Evolutionary conservation across 2,329 filamentous ascomycete species (phyloP).

Genomic region (Claviceps africana): DNA sequence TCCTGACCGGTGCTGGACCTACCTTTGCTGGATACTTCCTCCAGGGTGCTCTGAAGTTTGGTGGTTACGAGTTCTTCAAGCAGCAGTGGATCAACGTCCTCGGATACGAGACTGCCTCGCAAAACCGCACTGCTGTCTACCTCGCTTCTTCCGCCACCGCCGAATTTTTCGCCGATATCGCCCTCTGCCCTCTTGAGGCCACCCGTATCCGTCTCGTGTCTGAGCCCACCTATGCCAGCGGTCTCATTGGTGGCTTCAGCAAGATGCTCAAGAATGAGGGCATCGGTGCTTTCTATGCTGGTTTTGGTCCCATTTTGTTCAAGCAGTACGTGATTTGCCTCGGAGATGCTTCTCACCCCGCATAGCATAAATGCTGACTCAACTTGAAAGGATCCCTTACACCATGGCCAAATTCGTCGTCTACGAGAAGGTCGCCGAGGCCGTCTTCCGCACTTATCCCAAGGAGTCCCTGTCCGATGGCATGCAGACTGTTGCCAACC

Average conservation of each 20-base stretch:
- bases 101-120: constrained; percentile 61
- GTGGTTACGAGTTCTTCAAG: constrained; percentile 95
- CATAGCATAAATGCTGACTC: background rate
- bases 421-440: constrained; percentile 75
- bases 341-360: background rate
- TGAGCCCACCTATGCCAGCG: constrained; percentile 70
- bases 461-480: constrained; percentile 54
- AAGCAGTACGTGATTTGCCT: constrained; percentile 23
- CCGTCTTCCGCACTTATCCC: constrained; percentile 53
- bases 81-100: constrained; percentile 71
- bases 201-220: constrained; percentile 90
- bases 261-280: constrained; percentile 79
- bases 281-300: constrained; percentile 76
- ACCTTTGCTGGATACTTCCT: constrained; percentile 88
- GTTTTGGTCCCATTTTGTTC: constrained; percentile 76
- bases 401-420: constrained; percentile 94
- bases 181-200: constrained; percentile 82
- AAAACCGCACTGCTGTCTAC: constrained; percentile 74
- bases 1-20: constrained; percentile 73
- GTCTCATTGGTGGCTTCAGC: constrained; percentile 63
- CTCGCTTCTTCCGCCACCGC: constrained; percentile 52
- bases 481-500: constrained; percentile 67
- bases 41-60: constrained; percentile 86
- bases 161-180: constrained; percentile 62
- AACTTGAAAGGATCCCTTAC: constrained; percentile 57